Evolutionary conservation across 1,284 basidiomycete species (phyloP).

Genomic region (Papiliotrema fonsecae): DNA sequence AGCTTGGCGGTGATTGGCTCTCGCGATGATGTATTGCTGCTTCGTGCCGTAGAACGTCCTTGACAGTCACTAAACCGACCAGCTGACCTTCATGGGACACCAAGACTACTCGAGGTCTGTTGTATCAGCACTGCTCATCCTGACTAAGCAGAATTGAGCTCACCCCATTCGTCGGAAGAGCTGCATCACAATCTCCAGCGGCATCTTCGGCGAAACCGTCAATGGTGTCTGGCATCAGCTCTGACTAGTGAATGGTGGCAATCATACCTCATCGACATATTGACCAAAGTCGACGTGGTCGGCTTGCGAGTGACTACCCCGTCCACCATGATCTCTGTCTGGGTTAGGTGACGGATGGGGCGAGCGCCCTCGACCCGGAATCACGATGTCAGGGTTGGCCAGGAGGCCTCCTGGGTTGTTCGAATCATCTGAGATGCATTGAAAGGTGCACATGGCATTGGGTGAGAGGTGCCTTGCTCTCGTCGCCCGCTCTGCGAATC

Average conservation of each 20-base stretch:
- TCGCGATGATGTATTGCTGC: conserved; percentile 19
- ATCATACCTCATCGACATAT: conserved; percentile 81
- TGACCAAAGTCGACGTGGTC: conserved; percentile 69
- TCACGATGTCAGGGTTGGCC: conserved; percentile 29
- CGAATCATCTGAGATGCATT: conserved; percentile 29
- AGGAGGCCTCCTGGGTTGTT: conserved; percentile 18
- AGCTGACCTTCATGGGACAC: conserved; percentile 80
- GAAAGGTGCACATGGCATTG: conserved; percentile 69
- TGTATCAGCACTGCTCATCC: conserved; percentile 4
- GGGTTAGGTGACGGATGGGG: conserved; percentile 6
- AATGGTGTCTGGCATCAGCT: conserved; percentile 66
- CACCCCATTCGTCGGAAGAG: conserved; percentile 94
- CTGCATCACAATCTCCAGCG: conserved; percentile 94
- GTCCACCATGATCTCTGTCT: not conserved
- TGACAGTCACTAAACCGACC: conserved; percentile 86
- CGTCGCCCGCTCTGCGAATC: conserved; percentile 61
- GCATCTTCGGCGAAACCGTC: conserved; percentile 85
- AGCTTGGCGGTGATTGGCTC: conserved; percentile 3
- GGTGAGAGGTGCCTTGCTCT: conserved; percentile 59
- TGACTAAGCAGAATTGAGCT: conserved; percentile 43
- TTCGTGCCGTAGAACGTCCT: conserved; percentile 87
- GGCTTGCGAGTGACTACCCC: conserved; percentile 29
- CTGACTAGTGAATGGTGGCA: not conserved
- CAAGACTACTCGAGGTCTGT: conserved; percentile 85
- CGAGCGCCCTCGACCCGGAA: conserved; percentile 18